Conservation (phyloP, 2,329 filamentous ascomycete species). For the Ustilaginoidea virens region DNA sequence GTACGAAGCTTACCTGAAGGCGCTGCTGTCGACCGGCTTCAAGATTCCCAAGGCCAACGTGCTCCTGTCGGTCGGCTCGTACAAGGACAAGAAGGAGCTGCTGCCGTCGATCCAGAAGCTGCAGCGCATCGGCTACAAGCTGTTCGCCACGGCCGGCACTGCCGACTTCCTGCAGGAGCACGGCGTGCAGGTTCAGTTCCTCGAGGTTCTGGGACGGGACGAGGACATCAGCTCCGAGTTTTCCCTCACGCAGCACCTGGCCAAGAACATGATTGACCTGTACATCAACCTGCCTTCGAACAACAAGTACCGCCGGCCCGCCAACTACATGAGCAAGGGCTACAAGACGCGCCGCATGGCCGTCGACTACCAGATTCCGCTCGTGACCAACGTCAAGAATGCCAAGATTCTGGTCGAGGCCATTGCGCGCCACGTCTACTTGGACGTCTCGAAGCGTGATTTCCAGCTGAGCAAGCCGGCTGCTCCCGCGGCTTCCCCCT, state of each 20-base stretch:
- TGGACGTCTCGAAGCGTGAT: constrained; percentile 71
- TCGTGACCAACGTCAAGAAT: constrained; percentile 98
- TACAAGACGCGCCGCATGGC: constrained; percentile 96
- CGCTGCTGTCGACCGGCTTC: constrained; percentile 88
- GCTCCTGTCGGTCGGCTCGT: constrained; percentile 86
- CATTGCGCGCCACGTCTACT: constrained; percentile 73
- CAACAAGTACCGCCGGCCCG: constrained; percentile 91
- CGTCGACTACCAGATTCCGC: constrained; percentile 88
- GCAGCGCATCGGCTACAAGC: constrained; percentile 80
- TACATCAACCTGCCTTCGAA: constrained; percentile 99
- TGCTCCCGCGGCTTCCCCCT: constrained; percentile 54
- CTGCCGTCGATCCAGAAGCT: constrained; percentile 82
- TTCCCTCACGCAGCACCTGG: constrained; percentile 88
- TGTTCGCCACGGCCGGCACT: constrained; percentile 92
- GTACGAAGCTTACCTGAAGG: constrained; percentile 96
- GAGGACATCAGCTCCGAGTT: constrained; percentile 89
- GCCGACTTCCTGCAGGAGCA: constrained; percentile 94
- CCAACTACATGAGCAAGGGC: constrained; percentile 97
- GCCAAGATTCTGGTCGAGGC: constrained; percentile 95
- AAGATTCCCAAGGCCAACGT: constrained; percentile 92
- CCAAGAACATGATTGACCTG: constrained; percentile 94
- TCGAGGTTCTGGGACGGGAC: constrained; percentile 70
- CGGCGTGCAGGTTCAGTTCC: constrained; percentile 78
- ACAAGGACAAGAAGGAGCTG: constrained; percentile 97
- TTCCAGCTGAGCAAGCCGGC: constrained; percentile 82